Base-by-base conservation (phyloP, 768 basidiomycete species). In the Podaxis carcinomalis region DNA sequence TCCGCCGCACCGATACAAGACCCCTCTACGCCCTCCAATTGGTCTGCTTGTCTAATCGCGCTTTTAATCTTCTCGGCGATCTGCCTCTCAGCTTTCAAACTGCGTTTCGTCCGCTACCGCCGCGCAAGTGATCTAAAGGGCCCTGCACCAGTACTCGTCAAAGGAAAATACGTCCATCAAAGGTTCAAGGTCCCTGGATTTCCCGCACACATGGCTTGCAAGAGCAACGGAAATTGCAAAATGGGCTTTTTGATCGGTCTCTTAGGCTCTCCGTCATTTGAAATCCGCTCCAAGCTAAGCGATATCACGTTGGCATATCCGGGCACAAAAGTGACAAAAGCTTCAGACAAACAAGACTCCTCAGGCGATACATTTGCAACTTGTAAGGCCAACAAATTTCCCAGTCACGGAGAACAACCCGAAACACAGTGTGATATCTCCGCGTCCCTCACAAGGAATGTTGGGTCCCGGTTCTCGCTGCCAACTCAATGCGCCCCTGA, bases 231-330 rank as follows among this genome's bases (percentile, higher is more conserved):
- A 21, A 64, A 63, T 47, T 64, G 63, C 62, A 76, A 70, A 62
- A 67, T 74, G 42, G 79, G 75, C 11, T 72, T 80, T 63, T 59
- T 77, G 32, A 76, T 79, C 16, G 80, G 80, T 1, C 73, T 80
- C 55, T 72, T 80, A 42, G 78, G 79, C 39, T 80, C 79, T 44
- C 80, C 80, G 19, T 64, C 72, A 6, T 77, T 75, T 73, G 80
- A 81, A 70, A 77, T 74, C n/a, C 68, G 70, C 25, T 65, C 73
- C 25, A 73, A 69, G 53, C 54, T 51, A 40, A 54, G 25, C 44
- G 61, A 61, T 2, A 49, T 52, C 37, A 58, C 64, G 5, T 52
- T 66, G 21, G 27, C 55, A 11, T 54, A 61, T 47, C 59, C 59
- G 11, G 52, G 59, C 21, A 27, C 14, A 27, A 39, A 59, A 5